phyloP scores from a whole-genome alignment of 78 protist genomes.

The Dictyostelium purpureum region DNA sequence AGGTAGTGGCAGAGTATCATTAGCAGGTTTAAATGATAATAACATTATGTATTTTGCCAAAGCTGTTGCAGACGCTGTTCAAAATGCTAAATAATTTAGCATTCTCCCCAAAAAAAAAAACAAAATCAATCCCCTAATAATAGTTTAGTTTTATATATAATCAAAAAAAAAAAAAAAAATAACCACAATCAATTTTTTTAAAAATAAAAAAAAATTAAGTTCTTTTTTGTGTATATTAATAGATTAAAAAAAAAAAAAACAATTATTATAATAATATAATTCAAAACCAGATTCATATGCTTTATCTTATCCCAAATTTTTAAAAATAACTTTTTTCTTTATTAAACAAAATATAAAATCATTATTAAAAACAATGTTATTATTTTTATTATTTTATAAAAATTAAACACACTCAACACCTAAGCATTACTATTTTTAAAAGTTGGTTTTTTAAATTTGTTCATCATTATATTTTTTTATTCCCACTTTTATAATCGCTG shows the following conservation, averaged over 20 bases:
- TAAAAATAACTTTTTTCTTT: neutral
- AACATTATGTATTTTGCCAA: conserved; percentile 88
- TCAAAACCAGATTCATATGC: too few species aligned
- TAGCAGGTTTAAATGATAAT: conserved; percentile 94
- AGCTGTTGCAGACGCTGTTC: conserved; percentile 90
- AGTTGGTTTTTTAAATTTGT: too few species aligned
- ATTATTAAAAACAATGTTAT: neutral
- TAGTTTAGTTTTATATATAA: neutral
- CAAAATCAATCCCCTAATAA: neutral
- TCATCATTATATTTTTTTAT: too few species aligned
- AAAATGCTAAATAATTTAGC: too few species aligned
- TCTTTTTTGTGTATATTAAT: neutral
- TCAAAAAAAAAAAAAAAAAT: neutral
- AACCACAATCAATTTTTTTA: too few species aligned
- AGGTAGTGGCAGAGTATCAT: conserved; percentile 94
- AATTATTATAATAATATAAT: neutral
- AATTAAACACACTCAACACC: neutral
- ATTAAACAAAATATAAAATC: neutral
- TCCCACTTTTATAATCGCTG: neutral
- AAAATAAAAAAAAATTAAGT: neutral
- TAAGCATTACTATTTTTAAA: too few species aligned
- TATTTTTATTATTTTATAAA: too few species aligned
- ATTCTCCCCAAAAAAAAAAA: too few species aligned
- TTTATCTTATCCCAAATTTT: too few species aligned
- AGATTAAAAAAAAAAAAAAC: neutral